phyloP scores from a whole-genome alignment of 495 filamentous ascomycete species.

The Lophium mytilinum region DNA sequence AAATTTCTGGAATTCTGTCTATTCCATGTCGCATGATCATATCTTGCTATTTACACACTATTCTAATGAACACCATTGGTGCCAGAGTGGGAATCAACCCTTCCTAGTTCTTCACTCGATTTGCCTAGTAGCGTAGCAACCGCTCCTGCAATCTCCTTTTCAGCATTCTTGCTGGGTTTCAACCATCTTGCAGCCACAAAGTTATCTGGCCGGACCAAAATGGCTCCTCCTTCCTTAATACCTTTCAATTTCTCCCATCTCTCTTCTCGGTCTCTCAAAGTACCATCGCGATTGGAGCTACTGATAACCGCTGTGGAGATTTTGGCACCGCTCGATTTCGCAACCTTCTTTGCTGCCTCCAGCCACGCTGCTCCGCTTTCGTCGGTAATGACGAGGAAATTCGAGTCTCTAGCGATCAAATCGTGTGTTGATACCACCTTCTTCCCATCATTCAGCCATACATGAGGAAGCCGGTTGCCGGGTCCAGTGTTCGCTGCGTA shows the following conservation, averaged over 20 bases:
- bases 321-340: neutral
- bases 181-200: neutral
- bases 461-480: neutral
- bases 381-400: neutral
- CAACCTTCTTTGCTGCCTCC: neutral
- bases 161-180: neutral
- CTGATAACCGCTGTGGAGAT: neutral
- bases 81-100: neutral
- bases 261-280: neutral
- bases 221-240: neutral
- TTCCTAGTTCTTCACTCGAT: neutral
- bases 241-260: neutral
- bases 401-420: neutral
- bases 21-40: too few species aligned
- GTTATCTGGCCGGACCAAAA: neutral
- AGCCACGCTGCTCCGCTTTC: neutral
- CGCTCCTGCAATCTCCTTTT: neutral
- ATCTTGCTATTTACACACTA: neutral
- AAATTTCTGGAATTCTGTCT: too few species aligned
- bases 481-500: neutral
- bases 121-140: neutral
- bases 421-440: neutral
- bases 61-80: neutral
- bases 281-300: neutral
- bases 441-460: neutral